Evolutionary conservation across 352 stramenopile genomes (phyloP), one percentile per base, ranked within the genome.

Genomic region (Phytophthora sansomeana): DNA sequence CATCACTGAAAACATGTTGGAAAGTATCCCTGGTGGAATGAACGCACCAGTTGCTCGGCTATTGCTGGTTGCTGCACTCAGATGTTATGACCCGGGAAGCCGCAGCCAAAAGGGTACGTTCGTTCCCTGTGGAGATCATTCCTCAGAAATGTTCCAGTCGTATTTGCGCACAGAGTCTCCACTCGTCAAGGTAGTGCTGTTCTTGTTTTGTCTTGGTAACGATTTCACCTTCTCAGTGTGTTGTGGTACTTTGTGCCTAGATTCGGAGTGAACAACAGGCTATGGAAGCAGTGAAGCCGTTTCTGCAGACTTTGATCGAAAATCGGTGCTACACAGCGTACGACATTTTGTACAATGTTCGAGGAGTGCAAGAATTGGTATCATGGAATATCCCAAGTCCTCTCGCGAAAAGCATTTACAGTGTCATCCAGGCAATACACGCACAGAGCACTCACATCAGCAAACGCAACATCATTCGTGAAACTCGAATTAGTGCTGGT

Each of bases 261-360:
- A 88, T 89, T 58, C 77, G 80, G 16, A 72, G 63, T 4, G 81
- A 92, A 21, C 80, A 87, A n/a, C 53, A 79, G 43, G 78, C 72
- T 4, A 78, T 78, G 39, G 72, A 85, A 58, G 69, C 72, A 14
- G 54, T 74, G 0, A 77, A 81, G 17, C 73, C 69, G 17, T 75
- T 77, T 44, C 36, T 83, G 0, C 51, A 72, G 11, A 74, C 60
- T 3, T 26, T 92, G 21, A 60, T 71, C 0, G 64, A 87, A 13
- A 85, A 87, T 17, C 49, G 64, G 2, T 90, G 81, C 44, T 89
- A 76, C 26, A 85, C 71, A 1, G 78, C 61, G 8, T 83, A 80
- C 33, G 81, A 92, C 48, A 61, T 92, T 38, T 69, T 92, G 32
- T 81, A 82, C 58, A 84, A 80, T 32, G 69, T 78, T 2, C 67